Conservation (phyloP, 2,329 filamentous ascomycete genomes). For the Arthrocladium fulminans region DNA sequence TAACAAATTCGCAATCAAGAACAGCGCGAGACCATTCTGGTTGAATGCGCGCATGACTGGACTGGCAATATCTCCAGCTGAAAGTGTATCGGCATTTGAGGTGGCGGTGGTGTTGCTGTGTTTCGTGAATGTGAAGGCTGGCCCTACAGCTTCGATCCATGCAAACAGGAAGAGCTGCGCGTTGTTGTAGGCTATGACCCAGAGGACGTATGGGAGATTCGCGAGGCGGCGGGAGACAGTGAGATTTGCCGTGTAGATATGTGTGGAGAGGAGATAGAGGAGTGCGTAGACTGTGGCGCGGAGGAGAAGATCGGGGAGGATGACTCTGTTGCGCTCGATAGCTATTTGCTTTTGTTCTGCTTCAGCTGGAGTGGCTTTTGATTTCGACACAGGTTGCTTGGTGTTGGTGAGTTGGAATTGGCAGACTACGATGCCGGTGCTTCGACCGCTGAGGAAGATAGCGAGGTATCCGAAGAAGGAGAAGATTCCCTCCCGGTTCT, state of each 20-base stretch:
- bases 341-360: not conserved
- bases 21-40: constrained; percentile 74
- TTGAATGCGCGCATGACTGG: constrained; percentile 76
- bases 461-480: constrained; percentile 89
- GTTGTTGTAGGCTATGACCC: constrained; percentile 86
- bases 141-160: constrained; percentile 56
- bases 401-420: constrained; percentile 33
- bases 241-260: constrained; percentile 61
- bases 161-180: constrained; percentile 73
- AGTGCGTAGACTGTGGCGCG: constrained; percentile 49
- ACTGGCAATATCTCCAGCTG: constrained; percentile 10
- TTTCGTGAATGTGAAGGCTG: constrained; percentile 10
- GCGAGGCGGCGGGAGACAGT: constrained; percentile 79
- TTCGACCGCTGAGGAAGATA: constrained; percentile 86
- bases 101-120: not conserved
- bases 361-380: constrained; percentile 16
- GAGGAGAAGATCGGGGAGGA: constrained; percentile 14
- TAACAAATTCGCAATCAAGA: constrained; percentile 77
- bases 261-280: constrained; percentile 62
- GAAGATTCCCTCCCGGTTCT: constrained; percentile 92
- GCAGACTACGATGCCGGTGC: constrained; percentile 69
- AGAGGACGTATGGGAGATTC: constrained; percentile 87
- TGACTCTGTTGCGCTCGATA: not conserved
- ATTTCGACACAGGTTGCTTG: not conserved
- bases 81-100: constrained; percentile 43